Base-by-base conservation (phyloP, 805 yeast genomes). In the Kodamaea kakaduensis region DNA sequence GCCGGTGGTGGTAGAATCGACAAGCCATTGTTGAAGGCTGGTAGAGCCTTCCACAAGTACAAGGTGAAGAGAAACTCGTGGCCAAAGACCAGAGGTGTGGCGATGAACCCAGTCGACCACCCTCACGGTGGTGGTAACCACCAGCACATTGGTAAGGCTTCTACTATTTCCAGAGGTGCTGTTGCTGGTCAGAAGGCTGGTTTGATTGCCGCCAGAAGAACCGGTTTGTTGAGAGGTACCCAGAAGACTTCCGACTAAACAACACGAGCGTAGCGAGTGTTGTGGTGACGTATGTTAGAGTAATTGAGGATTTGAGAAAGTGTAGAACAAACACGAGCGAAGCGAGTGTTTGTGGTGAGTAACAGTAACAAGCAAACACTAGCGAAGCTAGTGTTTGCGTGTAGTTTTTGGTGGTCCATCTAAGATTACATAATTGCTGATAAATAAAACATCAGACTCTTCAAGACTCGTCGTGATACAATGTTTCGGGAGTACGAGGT, bases 61-160 rank as follows among this genome's bases (percentile, higher is more conserved):
- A 89, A 75, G 77, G 95, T 89, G 64, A 93, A 93, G 94, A 82
- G 97, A 79, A 88, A 93, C 95, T 87, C 96, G 56, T 93, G 97
- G 97, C 98, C 98, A 77, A 89, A 87, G 85, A 93, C 97, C 67
- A 88, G 97, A 81, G 98, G 97, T 90, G 97, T 90, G 71, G 98
- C 98, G 71, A 90, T 93, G 98, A 90, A 90, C 80, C 97, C 97
- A 73, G 98, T 90, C 72, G 98, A 90, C 73, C 98, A 90, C 81
- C 98, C 98, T 72, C 98, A 90, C 75, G 98, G 98, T 86, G 97
- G 98, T 90, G 98, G 98, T 90, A 89, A 89, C 96, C 97, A 90
- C 77, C 97, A 90, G 81, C 97, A 90, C 75, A 90, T 89, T 78
- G 97, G 97, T 88, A 90, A 90, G 82, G 97, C 97, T 65, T 90